Conservation (phyloP, 208 protist species). For the Leishmania tarentolae region DNA sequence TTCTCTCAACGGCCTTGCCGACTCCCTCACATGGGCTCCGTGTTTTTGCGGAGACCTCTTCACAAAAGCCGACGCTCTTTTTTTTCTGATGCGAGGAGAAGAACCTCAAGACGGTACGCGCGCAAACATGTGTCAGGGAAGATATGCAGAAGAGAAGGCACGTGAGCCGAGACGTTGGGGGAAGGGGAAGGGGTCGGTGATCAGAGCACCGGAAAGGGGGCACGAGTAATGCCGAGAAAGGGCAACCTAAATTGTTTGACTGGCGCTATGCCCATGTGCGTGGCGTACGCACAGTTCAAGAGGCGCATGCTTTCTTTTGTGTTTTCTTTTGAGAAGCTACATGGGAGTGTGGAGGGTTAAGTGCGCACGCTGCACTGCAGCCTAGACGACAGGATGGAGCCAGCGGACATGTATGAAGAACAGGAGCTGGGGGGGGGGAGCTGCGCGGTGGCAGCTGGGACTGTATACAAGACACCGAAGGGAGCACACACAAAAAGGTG, state of each 20-base stretch:
- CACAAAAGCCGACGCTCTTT: background rate
- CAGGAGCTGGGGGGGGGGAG: background rate
- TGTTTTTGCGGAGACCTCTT: background rate
- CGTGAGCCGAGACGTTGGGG: background rate
- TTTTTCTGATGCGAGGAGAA: background rate
- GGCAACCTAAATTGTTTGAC: background rate
- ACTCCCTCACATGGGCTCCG: background rate
- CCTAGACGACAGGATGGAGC: no score
- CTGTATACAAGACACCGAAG: background rate
- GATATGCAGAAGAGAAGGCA: background rate
- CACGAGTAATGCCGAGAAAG: background rate
- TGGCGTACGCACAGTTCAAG: background rate
- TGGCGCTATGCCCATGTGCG: background rate
- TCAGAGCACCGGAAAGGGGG: background rate
- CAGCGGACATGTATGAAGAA: background rate
- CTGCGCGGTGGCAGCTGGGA: no score
- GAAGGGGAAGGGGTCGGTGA: background rate
- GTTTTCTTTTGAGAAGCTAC: background rate
- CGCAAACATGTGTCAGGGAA: background rate
- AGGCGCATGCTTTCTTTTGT: background rate
- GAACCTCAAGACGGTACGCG: background rate
- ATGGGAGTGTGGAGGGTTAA: background rate
- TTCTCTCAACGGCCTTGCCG: background rate
- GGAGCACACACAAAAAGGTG: background rate
- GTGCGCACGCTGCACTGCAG: background rate